Evolutionary conservation across 306 rosid genomes (phyloP), one percentile per base, ranked within the genome.

Genomic region (Heteromeles arbutifolia): DNA sequence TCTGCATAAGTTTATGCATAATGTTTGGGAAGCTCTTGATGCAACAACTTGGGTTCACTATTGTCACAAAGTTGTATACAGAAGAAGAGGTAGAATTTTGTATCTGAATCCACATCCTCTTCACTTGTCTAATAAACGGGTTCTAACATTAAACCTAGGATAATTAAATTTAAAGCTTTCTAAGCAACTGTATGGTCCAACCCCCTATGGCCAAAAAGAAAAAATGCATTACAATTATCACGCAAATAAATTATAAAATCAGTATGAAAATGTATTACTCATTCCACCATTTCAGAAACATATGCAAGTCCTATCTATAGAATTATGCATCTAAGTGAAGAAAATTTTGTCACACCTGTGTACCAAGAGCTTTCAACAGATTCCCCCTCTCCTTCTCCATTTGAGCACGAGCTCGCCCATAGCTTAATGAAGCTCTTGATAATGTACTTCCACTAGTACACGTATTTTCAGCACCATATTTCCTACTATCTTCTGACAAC

Each of bases 341-440:
- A 53, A 63, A 67, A 22, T 67, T 50, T 21, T 59, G 58, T 65
- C 82, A 74, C 61, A 95, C 98, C 98, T 92, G 97, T 77, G 99
- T 89, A 69, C 97, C 97, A 79, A 95, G 91, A 78, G 97, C 91
- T 87, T 95, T 95, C 74, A 95, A 83, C 76, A 95, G 71, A 81
- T 77, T 92, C 21, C 97, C 99, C 18, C 88, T 91, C 79, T 95
- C 97, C 87, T 92, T 95, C 84, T 95, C 99, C 97, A 95, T 90
- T 82, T 95, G 97, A 12, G 91, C 97, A 77, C 97, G 88, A 34
- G 99, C 91, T 29, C 84, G 97, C 15, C 93, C 92, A 82, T 88
- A 92, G 76, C 70, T 86, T 78, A 88, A 77, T 6, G 99, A 88
- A 50, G 97, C 99, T 84, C 92, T 90, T 0, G 96, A 85, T 83